Percentiles rank a stretch among this genome's conserved stretches.
Conservation (phyloP, 2,329 filamentous ascomycete genomes). For the Periglandula ipomoeae region DNA sequence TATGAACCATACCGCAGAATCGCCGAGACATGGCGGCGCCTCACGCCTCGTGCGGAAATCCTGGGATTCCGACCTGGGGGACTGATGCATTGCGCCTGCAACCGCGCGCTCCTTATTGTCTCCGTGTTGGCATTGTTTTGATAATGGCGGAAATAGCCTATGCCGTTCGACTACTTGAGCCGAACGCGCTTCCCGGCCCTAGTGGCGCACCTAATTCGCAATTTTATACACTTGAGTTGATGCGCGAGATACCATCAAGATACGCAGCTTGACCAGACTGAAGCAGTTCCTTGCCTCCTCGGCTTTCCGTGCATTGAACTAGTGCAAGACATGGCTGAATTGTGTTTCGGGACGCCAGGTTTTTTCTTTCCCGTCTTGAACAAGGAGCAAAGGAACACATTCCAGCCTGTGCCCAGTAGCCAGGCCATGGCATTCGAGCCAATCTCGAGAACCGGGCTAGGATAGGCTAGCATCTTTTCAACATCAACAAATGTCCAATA, state of each 20-base stretch:
- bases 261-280: not conserved
- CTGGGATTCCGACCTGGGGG: not conserved
- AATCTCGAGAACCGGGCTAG: not conserved
- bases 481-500: not conserved
- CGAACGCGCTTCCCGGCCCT: too few species aligned
- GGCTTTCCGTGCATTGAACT: not conserved
- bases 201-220: too few species aligned
- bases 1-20: conserved; percentile 6
- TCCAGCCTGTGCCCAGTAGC: not conserved
- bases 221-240: too few species aligned
- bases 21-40: conserved; percentile 13
- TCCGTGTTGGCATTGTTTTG: not conserved
- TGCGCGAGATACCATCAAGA: not conserved
- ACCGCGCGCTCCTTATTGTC: not conserved
- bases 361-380: not conserved
- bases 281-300: not conserved
- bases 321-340: not conserved
- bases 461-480: not conserved
- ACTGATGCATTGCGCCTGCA: not conserved
- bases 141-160: not conserved
- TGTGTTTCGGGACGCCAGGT: not conserved
- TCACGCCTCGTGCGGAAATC: not conserved
- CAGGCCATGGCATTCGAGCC: not conserved
- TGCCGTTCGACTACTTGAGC: too few species aligned
- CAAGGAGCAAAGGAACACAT: not conserved